Evolutionary conservation across 176 grass and related monocot species (phyloP).

Genomic region (Bonia amplexicaulis): DNA sequence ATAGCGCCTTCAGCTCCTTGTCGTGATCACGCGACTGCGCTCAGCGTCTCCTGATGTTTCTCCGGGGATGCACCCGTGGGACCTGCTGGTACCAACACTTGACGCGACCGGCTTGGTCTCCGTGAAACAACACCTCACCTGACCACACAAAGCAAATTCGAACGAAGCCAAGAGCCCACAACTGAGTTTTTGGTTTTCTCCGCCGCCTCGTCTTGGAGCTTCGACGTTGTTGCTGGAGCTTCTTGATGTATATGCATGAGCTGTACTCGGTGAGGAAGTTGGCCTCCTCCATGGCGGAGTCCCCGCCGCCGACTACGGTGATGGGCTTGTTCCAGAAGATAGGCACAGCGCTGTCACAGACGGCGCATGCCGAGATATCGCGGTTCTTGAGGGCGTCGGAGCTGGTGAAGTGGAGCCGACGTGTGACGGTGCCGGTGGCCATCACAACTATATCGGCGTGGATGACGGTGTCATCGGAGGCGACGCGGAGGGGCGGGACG

Average conservation of each 20-base stretch:
- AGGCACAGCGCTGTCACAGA: conserved; percentile 87
- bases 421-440: conserved; percentile 79
- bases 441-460: conserved; percentile 67
- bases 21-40: too few relatives aligned
- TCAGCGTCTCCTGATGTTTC: too few relatives aligned
- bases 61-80: too few relatives aligned
- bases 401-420: conserved; percentile 64
- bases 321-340: conserved; percentile 90
- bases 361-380: conserved; percentile 87
- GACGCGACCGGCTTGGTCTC: too few relatives aligned
- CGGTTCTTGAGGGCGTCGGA: conserved; percentile 75
- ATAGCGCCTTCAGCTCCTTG: too few relatives aligned
- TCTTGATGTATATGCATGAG: conserved; percentile 68
- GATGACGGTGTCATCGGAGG: conserved; percentile 56
- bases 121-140: too few relatives aligned
- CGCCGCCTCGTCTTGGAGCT: too few relatives aligned
- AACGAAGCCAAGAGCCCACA: too few relatives aligned
- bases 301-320: conserved; percentile 78
- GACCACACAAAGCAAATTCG: too few relatives aligned
- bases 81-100: too few relatives aligned
- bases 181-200: too few relatives aligned
- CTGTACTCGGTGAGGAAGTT: conserved; percentile 98
- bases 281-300: conserved; percentile 98
- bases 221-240: too few relatives aligned
- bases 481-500: conserved; percentile 52